Base-by-base conservation (phyloP, 2,329 filamentous ascomycete genomes). In the Calonectria leucothoes region DNA sequence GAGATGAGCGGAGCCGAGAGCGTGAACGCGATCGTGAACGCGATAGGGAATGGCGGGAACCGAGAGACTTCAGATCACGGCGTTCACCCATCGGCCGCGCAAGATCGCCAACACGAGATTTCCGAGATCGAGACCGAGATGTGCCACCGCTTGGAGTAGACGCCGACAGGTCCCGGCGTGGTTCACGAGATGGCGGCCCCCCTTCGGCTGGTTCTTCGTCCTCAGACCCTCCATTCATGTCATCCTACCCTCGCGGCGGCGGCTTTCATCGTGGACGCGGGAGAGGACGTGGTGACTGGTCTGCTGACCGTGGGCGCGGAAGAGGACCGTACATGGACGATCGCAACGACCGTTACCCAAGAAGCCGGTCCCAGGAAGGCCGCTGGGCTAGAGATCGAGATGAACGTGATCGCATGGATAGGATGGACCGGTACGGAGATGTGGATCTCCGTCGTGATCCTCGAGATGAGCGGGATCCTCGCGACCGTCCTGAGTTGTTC, bases 121-220 rank as follows among this genome's bases (percentile, higher is more conserved):
- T 91, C 73, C 89, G 93, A 79, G 92, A 93, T 66, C 84, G 86
- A 77, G 85, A 91, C 71, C 82, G 88, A 78, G 90, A 92, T 78
- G 83, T 85, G 2, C 92, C 91, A 0, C 86, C 91, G 0, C 86
- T 92, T 37, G 92, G 91, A 59, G 85, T 93, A 8, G 94, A 95
- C 76, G 88, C 91, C 10, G 91, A 93, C 71, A 89, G 94, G 71
- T 91, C 92, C 23, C 88, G 93, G 68, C 88, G 93, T 59, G 92
- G 90, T 20, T 95, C 93, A 11, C 89, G 94, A 79, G 94, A 96
- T 79, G 94, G 83, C 12, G 86, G 93, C 0, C 93, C 94, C 14
- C 89, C 92, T 27, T 94, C 93, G 1, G 93, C 92, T 23, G 92
- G 92, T 6, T 94, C 94, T 4, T 91, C 91, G 12, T 92, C 91